Conservation (phyloP, 352 stramenopile species). For the Phytophthora palmivora region DNA sequence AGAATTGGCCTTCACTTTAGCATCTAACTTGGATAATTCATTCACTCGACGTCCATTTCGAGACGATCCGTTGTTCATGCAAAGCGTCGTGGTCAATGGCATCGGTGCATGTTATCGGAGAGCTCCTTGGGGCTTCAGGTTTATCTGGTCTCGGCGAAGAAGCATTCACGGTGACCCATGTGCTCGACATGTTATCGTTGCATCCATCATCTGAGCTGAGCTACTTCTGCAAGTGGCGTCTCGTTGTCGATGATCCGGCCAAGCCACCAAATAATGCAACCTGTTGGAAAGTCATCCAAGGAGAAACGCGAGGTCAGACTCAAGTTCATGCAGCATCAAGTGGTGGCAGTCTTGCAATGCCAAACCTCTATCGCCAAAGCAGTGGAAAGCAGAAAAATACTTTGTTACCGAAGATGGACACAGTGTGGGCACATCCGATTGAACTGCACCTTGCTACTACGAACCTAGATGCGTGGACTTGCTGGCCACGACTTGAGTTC, state of each 20-base stretch:
- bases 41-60: slow-evolving; percentile 6
- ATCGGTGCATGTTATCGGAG: slow-evolving; percentile 50
- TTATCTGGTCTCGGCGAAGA: slow-evolving; percentile 27
- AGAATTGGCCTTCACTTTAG: not conserved
- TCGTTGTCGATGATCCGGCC: slow-evolving; percentile 28
- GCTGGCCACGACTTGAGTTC: slow-evolving; percentile 56
- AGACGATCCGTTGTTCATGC: not conserved
- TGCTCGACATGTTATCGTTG: slow-evolving; percentile 51
- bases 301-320: slow-evolving; percentile 49
- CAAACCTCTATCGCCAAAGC: slow-evolving; percentile 26
- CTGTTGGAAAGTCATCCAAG: slow-evolving; percentile 52
- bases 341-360: slow-evolving; percentile 27
- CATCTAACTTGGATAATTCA: slow-evolving; percentile 14
- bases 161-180: slow-evolving; percentile 25
- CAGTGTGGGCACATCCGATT: slow-evolving; percentile 62
- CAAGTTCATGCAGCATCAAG: slow-evolving; percentile 44
- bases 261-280: not conserved
- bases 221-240: slow-evolving; percentile 66
- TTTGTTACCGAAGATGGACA: slow-evolving; percentile 42
- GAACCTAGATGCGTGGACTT: slow-evolving; percentile 17
- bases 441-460: slow-evolving; percentile 50
- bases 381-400: not conserved
- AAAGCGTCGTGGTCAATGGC: slow-evolving; percentile 45
- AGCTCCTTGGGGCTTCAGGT: slow-evolving; percentile 56
- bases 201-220: slow-evolving; percentile 43